phyloP scores from a whole-genome alignment of 495 filamentous ascomycete species.

The Tuber indicum region DNA sequence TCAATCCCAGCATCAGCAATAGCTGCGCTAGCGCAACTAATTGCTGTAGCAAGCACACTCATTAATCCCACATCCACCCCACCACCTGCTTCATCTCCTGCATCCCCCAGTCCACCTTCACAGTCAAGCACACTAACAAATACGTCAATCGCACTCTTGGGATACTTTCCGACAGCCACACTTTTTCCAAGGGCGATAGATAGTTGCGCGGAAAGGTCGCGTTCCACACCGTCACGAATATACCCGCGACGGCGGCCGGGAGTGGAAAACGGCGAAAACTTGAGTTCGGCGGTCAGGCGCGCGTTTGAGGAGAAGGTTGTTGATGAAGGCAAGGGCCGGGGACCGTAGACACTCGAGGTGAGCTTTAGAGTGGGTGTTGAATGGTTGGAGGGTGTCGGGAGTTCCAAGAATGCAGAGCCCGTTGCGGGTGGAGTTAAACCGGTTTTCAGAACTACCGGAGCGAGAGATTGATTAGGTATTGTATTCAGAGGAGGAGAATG shows the following conservation, averaged over 20 bases:
- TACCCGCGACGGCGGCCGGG: slow-evolving; percentile 69
- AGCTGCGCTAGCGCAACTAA: slow-evolving; percentile 91
- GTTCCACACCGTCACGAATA: slow-evolving; percentile 74
- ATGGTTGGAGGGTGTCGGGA: slow-evolving; percentile 46
- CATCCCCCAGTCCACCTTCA: slow-evolving; percentile 50
- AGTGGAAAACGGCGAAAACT: slow-evolving; percentile 91
- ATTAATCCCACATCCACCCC: slow-evolving; percentile 71
- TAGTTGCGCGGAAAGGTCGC: slow-evolving; percentile 83
- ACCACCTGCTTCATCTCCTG: slow-evolving; percentile 54
- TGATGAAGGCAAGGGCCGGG: slow-evolving; percentile 79
- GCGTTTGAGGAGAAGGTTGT: slow-evolving; percentile 85
- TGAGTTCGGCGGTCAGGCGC: slow-evolving; percentile 82
- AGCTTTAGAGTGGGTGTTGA: slow-evolving; percentile 69
- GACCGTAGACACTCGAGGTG: slow-evolving; percentile 85
- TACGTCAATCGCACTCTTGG: slow-evolving; percentile 90
- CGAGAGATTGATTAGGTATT: not conserved
- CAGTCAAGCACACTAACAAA: slow-evolving; percentile 89
- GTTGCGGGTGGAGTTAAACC: slow-evolving; percentile 87
- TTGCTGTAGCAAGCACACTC: slow-evolving; percentile 83
- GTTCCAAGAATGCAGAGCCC: slow-evolving; percentile 89
- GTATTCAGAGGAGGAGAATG: not conserved
- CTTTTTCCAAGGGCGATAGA: slow-evolving; percentile 84
- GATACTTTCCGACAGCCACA: slow-evolving; percentile 88
- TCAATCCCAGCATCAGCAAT: slow-evolving; percentile 94
- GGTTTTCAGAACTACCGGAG: slow-evolving; percentile 69